A percentile compares a stretch with the other conserved stretches of the same genome.
phyloP scores from a whole-genome alignment of 1,139 yeast genomes.

The Pichia sp. region DNA sequence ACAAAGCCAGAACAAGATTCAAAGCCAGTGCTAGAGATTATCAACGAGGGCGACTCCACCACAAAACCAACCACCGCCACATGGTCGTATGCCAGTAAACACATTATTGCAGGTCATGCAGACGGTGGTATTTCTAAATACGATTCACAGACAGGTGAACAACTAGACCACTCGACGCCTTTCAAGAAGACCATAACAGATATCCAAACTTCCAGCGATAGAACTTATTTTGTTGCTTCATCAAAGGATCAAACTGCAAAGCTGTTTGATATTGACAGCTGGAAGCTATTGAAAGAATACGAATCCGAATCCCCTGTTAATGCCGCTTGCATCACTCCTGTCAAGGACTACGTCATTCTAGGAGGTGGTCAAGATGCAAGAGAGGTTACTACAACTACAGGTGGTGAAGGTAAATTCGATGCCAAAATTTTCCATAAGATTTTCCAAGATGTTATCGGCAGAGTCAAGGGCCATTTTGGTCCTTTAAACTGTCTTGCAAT shows the following conservation, averaged over 20 bases:
- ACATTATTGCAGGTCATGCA: constrained; percentile 81
- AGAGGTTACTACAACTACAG: constrained; percentile 93
- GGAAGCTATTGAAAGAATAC: constrained; percentile 69
- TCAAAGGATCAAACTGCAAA: constrained; percentile 91
- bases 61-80: constrained; percentile 80
- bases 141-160: constrained; percentile 72
- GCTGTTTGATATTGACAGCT: constrained; percentile 71
- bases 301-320: constrained; percentile 92
- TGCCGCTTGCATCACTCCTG: constrained; percentile 90
- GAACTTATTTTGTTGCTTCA: constrained; percentile 84
- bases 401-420: constrained; percentile 94
- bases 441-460: constrained; percentile 92
- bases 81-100: constrained; percentile 74
- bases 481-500: constrained; percentile 92
- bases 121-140: constrained; percentile 82
- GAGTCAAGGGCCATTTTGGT: constrained; percentile 98
- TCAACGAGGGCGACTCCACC: constrained; percentile 46
- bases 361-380: constrained; percentile 99
- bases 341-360: constrained; percentile 83
- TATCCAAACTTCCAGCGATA: constrained; percentile 83
- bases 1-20: constrained; percentile 39
- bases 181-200: constrained; percentile 84
- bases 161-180: constrained; percentile 49
- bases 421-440: constrained; percentile 94
- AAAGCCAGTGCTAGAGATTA: constrained; percentile 60